Evolutionary conservation across 2,329 filamentous ascomycete genomes (phyloP).

Genomic region (Epichloe baconii): DNA sequence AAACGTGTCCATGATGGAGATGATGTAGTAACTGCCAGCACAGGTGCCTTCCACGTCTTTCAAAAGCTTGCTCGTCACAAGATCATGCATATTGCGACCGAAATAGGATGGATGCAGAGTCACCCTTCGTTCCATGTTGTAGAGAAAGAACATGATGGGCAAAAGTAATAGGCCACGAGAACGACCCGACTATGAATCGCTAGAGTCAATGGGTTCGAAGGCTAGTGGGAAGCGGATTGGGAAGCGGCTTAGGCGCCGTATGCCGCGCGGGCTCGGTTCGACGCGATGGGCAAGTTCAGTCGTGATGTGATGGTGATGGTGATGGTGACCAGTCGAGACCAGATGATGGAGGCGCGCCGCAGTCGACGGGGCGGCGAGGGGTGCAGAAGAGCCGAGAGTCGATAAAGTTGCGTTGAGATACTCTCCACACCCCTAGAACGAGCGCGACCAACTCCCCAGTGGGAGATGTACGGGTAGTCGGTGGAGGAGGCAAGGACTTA

Average conservation of each 20-base stretch:
- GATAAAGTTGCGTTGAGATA: constrained; percentile 1
- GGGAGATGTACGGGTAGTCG: constrained; percentile 5
- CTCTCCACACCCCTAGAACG: constrained; percentile 8
- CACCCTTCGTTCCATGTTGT: constrained; percentile 89
- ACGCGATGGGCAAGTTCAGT: background rate
- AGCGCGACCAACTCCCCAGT: constrained; percentile 9
- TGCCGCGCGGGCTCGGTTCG: background rate
- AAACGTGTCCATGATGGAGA: constrained; percentile 93
- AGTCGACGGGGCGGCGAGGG: constrained; percentile 3
- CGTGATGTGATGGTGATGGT: background rate
- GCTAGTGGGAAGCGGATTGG: background rate
- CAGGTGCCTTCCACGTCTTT: constrained; percentile 92
- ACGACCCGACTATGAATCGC: background rate
- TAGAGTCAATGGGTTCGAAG: background rate
- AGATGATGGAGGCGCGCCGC: background rate
- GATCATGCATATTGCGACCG: constrained; percentile 80
- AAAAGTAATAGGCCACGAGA: background rate
- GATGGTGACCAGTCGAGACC: background rate
- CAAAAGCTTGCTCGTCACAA: constrained; percentile 79
- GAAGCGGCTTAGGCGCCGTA: background rate
- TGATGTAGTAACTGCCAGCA: constrained; percentile 92
- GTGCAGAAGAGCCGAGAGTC: constrained; percentile 6
- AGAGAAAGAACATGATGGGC: constrained; percentile 84
- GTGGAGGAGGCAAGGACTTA: constrained; percentile 1
- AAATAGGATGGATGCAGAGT: constrained; percentile 96